Percentiles rank a stretch among this genome's conserved stretches.
These are phyloP conservation scores for Bjerkandera adusta DNA, from an alignment of 1,284 basidiomycete species.

Conservation along the genomic window DNA sequence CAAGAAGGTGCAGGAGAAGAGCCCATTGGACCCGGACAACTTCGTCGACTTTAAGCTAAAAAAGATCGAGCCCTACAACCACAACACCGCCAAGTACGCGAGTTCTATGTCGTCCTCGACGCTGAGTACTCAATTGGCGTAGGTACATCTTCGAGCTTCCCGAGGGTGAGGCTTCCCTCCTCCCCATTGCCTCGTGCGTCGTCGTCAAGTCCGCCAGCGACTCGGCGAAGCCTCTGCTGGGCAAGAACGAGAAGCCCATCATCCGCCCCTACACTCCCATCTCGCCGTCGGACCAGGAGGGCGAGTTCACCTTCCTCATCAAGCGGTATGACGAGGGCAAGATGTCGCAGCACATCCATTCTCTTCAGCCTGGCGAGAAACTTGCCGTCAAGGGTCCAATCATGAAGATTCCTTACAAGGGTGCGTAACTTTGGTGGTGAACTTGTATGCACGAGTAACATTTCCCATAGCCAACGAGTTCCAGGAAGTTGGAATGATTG, in stretches of 20 bases:
- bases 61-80: constrained; percentile 81
- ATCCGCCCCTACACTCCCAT: constrained; percentile 88
- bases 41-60: constrained; percentile 83
- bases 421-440: constrained; percentile 33
- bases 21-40: constrained; percentile 69
- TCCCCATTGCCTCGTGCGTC: constrained; percentile 75
- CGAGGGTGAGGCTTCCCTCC: constrained; percentile 74
- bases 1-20: constrained; percentile 46
- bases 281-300: constrained; percentile 68
- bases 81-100: constrained; percentile 49
- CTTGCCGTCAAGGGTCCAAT: constrained; percentile 91
- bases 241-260: constrained; percentile 87
- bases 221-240: constrained; percentile 53
- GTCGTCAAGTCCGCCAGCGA: constrained; percentile 56
- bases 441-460: not conserved
- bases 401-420: constrained; percentile 78
- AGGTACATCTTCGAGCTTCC: constrained; percentile 89
- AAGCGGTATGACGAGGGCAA: constrained; percentile 85
- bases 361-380: constrained; percentile 76
- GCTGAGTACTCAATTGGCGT: not conserved
- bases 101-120: constrained; percentile 1
- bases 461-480: constrained; percentile 69
- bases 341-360: constrained; percentile 76
- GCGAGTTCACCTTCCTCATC: constrained; percentile 80
- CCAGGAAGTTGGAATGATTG: constrained; percentile 85